Base-by-base conservation (phyloP, 192 early-diverging fungal genomes). In the Linderina pennispora region DNA sequence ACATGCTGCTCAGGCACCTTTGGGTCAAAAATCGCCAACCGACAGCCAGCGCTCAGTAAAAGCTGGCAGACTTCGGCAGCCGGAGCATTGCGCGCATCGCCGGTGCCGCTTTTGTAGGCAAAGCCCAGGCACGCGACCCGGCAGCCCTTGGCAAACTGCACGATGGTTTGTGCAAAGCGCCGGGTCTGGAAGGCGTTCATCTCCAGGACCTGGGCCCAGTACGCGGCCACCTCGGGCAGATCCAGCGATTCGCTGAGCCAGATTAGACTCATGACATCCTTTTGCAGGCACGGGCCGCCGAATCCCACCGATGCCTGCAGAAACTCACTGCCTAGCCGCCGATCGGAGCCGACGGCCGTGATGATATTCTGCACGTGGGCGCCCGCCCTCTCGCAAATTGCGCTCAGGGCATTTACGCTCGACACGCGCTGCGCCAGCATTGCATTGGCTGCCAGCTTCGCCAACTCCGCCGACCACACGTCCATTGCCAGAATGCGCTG, bases 241-340 rank as follows among this genome's bases (percentile, higher is more conserved):
- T 83, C 82, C 21, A 94, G 77, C 48, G 83, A 85, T 57, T 84
- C 77, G 34, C 82, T 80, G 43, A 97, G 76, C 70, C 91, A 97
- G 15, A 94, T 86, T 40, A 97, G 68, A 74, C 93, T 92, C 36
- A 85, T 70, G 37, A 97, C 85, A 61, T 97, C 93, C 62, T 97
- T 97, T 66, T 92, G 88, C 74, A 97, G 93, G 66, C 93, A 97
- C 28, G 84, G 85, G 16, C 93, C 93, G 55, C 93, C 93, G 58
- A 97, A 97, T 26, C 93, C 93, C 23, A 97, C 84, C 2, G 84
- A 87, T 8, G 93, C 86, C 55, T 88, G 88, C 48, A 97, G 70
- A 65, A 92, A 97, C 73, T 88, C 84, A 45, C 84, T 73, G 34
- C 93, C 93, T 33, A 97, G 88, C 36, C 93, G 80, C 23, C 77